Evolutionary conservation across 164 flowering plant species (phyloP).

Genomic region (Euptelea pleiosperma): DNA sequence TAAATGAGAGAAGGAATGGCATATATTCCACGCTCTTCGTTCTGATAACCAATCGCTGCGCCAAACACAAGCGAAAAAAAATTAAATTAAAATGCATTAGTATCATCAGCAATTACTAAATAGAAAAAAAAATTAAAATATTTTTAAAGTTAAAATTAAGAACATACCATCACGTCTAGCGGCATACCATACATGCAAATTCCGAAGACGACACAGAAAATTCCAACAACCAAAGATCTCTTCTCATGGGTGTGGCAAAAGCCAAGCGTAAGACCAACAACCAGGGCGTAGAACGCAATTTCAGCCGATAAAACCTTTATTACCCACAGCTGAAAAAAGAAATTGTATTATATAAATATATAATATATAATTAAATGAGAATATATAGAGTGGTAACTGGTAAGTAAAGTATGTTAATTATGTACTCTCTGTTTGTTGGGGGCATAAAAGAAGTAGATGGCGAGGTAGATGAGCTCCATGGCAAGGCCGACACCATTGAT

Average conservation of each 20-base stretch:
- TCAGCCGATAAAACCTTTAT: constrained; percentile 13
- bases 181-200: constrained; percentile 64
- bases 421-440: constrained; percentile 33
- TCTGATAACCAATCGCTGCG: constrained; percentile 52
- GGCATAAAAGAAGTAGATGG: constrained; percentile 21
- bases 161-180: constrained; percentile 23
- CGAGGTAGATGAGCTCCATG: constrained; percentile 25
- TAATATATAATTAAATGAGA: background rate
- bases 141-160: background rate
- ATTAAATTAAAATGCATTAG: no score
- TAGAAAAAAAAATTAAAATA: background rate
- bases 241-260: constrained; percentile 18
- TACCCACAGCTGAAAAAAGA: constrained; percentile 24
- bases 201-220: constrained; percentile 40
- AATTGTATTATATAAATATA: background rate
- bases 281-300: constrained; percentile 14
- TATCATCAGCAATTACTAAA: no score
- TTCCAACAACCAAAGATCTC: constrained; percentile 45
- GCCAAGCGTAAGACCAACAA: constrained; percentile 23
- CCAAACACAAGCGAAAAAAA: no score
- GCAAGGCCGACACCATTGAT: constrained; percentile 31
- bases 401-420: background rate
- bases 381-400: constrained; percentile 2
- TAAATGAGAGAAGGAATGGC: constrained; percentile 53
- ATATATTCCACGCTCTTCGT: constrained; percentile 71